Evolutionary conservation across 2,329 filamentous ascomycete genomes (phyloP), one percentile per base, ranked within the genome.

Genomic region (Ascochyta rabiei): DNA sequence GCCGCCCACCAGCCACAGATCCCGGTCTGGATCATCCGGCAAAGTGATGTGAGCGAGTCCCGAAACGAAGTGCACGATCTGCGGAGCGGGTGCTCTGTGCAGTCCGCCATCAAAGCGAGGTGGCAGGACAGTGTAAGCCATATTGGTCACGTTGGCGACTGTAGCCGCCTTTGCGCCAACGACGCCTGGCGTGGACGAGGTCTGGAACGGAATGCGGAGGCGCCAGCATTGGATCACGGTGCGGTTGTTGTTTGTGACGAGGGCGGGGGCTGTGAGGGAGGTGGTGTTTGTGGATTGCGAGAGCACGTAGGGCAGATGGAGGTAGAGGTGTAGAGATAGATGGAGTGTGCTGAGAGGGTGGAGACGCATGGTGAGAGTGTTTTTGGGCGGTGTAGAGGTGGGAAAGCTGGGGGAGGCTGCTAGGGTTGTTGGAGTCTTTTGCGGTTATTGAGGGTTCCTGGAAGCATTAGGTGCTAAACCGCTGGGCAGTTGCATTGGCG

Each of bases 211-310:
- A 4, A 52, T 49, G 23, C 40, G 59, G 43, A 75, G 66, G 19
- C 67, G 58, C 72, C 72, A 75, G 59, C 72, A 76, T 57, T 75
- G 64, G 31, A 75, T 64, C 5, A 58, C 60, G 7, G 73, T 74
- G 45, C 60, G 59, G 58, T 73, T 72, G 13, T 66, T 57, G 42
- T 65, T 64, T 4, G 72, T 73, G 10, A 73, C 66, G 21, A 75
- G 59, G 13, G 72, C 70, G 8, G 72, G 74, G 7, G 63, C 64
- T 3, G 60, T 71, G 23, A 76, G 64, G 48, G 68, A 65, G 31
- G 63, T 65, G 7, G 21, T 23, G 37, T 52, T 52, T n/a, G 26
- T 6, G 35, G 49, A 26, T 41, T 63, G 53, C n/a, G 55, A 53
- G n/a, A 43, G n/a, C n/a, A 23, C 18, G 13, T 21, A 1, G 4